These are phyloP conservation scores for Tulasnella sp. DNA, from an alignment of 768 basidiomycete genomes.

Conservation along the genomic window DNA sequence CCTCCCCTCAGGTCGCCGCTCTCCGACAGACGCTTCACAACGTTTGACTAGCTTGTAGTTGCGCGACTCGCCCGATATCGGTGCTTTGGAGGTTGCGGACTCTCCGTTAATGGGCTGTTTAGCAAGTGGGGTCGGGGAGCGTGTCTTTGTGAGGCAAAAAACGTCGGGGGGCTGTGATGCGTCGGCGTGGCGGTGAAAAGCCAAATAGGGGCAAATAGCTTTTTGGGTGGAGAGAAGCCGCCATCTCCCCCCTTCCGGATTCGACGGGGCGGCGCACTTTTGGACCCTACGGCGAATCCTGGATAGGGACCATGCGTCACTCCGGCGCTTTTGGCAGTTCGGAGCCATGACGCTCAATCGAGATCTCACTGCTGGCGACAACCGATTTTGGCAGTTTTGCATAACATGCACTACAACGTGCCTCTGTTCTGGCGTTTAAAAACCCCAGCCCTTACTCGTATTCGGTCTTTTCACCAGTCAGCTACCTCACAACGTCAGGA, in stretches of 20 bases:
- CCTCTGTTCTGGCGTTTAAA: background rate
- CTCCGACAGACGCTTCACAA: background rate
- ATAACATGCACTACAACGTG: background rate
- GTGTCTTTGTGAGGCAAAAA: background rate
- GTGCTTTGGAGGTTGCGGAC: background rate
- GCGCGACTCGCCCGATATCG: background rate
- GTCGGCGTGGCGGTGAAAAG: background rate
- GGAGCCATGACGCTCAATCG: background rate
- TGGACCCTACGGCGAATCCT: background rate
- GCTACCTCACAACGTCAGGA: background rate
- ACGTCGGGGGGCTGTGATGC: constrained; percentile 1
- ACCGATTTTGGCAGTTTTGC: background rate
- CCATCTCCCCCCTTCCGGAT: background rate
- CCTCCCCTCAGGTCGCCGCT: background rate
- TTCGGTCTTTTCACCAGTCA: background rate
- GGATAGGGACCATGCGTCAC: background rate
- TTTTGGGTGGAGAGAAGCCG: background rate
- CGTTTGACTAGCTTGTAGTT: background rate
- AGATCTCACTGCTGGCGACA: background rate
- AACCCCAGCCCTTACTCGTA: background rate
- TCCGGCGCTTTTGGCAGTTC: constrained; percentile 1
- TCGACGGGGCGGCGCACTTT: background rate
- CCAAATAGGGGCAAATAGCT: background rate
- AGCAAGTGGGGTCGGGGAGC: background rate
- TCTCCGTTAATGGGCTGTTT: background rate